phyloP scores from a whole-genome alignment of 768 basidiomycete genomes.

The Auricularia sp. region DNA sequence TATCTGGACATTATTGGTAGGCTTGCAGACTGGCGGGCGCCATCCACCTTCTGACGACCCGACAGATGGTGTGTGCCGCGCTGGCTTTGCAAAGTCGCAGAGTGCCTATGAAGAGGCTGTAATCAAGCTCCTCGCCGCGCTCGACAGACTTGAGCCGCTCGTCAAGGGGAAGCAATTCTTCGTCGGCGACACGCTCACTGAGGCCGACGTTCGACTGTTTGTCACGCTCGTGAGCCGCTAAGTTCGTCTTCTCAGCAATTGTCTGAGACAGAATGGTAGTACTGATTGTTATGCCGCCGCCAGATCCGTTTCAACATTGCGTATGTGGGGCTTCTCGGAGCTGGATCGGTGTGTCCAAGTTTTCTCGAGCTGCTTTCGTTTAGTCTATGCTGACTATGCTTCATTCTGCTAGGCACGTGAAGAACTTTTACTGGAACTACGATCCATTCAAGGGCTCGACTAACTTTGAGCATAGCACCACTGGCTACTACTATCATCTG shows the following conservation, averaged over 20 bases:
- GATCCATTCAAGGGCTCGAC: slow-evolving; percentile 81
- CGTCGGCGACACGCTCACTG: slow-evolving; percentile 73
- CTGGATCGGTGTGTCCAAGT: slow-evolving; percentile 47
- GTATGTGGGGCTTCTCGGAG: slow-evolving; percentile 84
- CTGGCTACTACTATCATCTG: slow-evolving; percentile 54
- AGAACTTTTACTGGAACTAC: slow-evolving; percentile 85
- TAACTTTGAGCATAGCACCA: slow-evolving; percentile 83
- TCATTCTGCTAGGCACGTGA: slow-evolving; percentile 50
- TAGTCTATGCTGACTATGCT: background rate
- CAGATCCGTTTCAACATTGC: slow-evolving; percentile 85
- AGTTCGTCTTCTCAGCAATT: background rate
- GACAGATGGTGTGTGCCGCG: slow-evolving; percentile 76
- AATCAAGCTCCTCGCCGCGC: slow-evolving; percentile 57
- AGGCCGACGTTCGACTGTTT: slow-evolving; percentile 78
- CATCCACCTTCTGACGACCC: background rate
- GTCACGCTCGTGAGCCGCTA: slow-evolving; percentile 69
- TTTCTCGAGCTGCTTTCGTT: too few species aligned
- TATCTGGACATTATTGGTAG: slow-evolving; percentile 77
- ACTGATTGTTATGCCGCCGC: background rate
- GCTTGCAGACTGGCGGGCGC: slow-evolving; percentile 12
- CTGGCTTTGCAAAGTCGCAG: slow-evolving; percentile 79
- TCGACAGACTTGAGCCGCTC: slow-evolving; percentile 74
- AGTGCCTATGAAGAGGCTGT: slow-evolving; percentile 76
- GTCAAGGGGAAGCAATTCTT: slow-evolving; percentile 75
- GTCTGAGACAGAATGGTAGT: too few species aligned